Percentiles rank a stretch among this genome's conserved stretches.
phyloP scores from a whole-genome alignment of 1,284 basidiomycete species.

The Rhodotorula sp. region DNA sequence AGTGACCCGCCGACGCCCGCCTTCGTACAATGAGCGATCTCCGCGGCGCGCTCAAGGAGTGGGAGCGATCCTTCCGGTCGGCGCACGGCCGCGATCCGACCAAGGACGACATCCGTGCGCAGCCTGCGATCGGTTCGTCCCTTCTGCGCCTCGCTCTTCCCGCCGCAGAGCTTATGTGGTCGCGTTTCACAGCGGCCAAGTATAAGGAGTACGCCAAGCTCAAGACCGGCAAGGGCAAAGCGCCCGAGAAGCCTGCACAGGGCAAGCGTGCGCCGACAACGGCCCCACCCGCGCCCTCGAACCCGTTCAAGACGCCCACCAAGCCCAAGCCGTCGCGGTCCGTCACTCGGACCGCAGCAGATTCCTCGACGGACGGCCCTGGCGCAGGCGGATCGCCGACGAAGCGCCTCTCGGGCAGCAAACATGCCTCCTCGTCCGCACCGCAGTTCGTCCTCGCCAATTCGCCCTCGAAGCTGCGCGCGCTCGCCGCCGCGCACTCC shows the following conservation, averaged over 20 bases:
- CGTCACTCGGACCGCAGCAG: neutral
- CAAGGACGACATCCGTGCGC: constrained; percentile 35
- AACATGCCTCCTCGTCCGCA: neutral
- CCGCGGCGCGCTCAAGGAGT: constrained; percentile 36
- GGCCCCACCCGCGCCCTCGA: neutral
- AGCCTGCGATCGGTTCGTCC: constrained; percentile 30
- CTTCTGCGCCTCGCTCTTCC: neutral
- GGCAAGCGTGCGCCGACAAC: neutral
- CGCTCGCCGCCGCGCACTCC: constrained; percentile 36
- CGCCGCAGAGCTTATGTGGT: neutral
- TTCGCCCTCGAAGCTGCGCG: constrained; percentile 39
- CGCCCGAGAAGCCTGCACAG: neutral
- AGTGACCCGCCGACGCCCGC: neutral
- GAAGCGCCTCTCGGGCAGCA: neutral
- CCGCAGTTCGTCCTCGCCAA: constrained; percentile 35
- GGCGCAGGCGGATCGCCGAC: neutral
- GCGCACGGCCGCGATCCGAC: constrained; percentile 23
- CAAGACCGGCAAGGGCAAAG: neutral
- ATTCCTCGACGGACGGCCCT: neutral
- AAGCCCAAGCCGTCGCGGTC: constrained; percentile 19
- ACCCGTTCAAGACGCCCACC: constrained; percentile 28
- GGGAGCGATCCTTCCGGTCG: constrained; percentile 23
- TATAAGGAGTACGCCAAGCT: constrained; percentile 37
- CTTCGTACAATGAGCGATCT: constrained; percentile 5
- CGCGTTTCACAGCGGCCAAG: constrained; percentile 21